Evolutionary conservation across 2,329 filamentous ascomycete species (phyloP), one percentile per base, ranked within the genome.

Genomic region (Cryphonectria radicalis): DNA sequence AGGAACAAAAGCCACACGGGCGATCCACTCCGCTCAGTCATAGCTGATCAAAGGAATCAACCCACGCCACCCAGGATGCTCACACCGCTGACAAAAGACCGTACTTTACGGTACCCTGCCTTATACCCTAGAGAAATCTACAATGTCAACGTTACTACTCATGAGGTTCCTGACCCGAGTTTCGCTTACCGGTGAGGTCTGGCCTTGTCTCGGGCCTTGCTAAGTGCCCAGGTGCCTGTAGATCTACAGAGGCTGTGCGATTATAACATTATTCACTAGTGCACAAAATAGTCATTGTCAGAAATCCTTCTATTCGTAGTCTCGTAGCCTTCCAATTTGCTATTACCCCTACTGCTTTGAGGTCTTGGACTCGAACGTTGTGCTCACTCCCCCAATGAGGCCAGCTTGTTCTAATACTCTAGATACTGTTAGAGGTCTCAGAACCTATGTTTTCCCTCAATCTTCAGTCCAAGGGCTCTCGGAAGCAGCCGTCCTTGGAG

Each of bases 161-260:
- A 55, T 25, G n/a, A 57, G 11, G 3, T 25, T 57, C 17, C 22
- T 53, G n/a, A 25, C 10, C 50, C 22, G 14, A 57, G n/a, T 10
- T n/a, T 25, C 50, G 13, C 8, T 25, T 11, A 14, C 13, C 10
- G 11, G 53, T 14, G n/a, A 57, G 11, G n/a, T 57, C 13, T 5
- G 25, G 13, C 55, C 14, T 59, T 32, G 55, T 22, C 13, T 59
- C 28, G 14, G 25, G 14, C 13, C 5, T 32, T n/a, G 14, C 0
- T 35, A 11, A 59, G 25, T 59, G 14, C 28, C 6, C 17, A 32
- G 28, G 25, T 35, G 6, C 28, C 14, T 59, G 14, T 11, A 59
- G 55, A 59, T 19, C 55, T 35, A 19, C 55, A 35, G 55, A 59
- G 55, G 55, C 55, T 59, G 55, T 59, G 55, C 17, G 28, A 59